These are phyloP conservation scores for Lithohypha guttulata DNA, from an alignment of 2,329 filamentous ascomycete species.

Conservation along the genomic window DNA sequence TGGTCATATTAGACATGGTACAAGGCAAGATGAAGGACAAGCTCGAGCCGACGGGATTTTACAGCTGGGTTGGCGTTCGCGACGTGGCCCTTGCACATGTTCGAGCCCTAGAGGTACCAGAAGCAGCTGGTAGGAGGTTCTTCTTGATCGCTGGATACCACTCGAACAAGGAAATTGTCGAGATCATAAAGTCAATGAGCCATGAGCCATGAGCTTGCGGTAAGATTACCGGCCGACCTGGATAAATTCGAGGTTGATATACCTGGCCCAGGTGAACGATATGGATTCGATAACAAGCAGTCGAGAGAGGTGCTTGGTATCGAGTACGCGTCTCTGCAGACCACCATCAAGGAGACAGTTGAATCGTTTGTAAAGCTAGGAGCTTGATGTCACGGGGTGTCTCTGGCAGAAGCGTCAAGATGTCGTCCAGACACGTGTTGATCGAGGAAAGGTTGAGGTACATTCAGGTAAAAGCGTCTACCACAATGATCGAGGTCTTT, in stretches of 20 bases:
- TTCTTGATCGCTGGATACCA: conserved; percentile 10
- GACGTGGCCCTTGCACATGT: conserved; percentile 15
- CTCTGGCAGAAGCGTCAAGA: no score
- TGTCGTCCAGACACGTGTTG: no score
- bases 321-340: background rate
- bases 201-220: conserved; percentile 20
- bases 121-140: conserved; percentile 12
- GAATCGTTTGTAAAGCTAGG: background rate
- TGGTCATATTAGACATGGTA: conserved; percentile 8
- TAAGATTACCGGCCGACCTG: conserved; percentile 26
- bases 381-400: no score
- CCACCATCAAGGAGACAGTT: background rate
- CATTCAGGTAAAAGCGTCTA: no score
- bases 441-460: no score
- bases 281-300: background rate
- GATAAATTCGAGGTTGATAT: background rate
- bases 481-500: no score
- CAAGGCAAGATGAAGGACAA: conserved; percentile 18
- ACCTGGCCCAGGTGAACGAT: background rate
- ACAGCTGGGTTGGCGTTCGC: conserved; percentile 15
- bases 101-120: conserved; percentile 11
- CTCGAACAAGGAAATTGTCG: conserved; percentile 10
- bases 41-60: conserved; percentile 3
- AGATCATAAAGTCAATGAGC: conserved; percentile 8
- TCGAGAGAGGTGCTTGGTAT: background rate